Base-by-base conservation (phyloP, 108 stramenopile genomes). In the Stephanodiscus minutulus region DNA sequence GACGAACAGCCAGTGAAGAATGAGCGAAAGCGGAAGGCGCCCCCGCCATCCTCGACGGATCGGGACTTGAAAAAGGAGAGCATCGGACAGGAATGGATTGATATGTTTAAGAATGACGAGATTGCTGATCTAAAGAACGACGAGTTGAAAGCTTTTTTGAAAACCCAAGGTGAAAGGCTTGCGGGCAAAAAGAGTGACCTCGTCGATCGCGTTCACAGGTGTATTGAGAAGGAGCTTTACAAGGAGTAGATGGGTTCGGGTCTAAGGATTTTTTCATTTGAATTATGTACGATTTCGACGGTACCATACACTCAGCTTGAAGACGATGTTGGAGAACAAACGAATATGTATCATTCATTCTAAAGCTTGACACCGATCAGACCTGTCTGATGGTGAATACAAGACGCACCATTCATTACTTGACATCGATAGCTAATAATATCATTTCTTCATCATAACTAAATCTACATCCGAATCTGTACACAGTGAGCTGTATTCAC, bases 121-220 rank as follows among this genome's bases (percentile, higher is more conserved):
- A 43, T 88, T 29, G 67, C 47, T 1, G 66, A 68, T 20, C 75
- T 77, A 48, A 88, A 77, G 49, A 60, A 67, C 2, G 61, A 79
- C 15, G 70, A 85, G 33, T 65, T 91, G 68, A 87, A 91, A 48
- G 57, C 70, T 13, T 88, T 85, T 57, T 78, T 91, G 20, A 76
- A 85, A n/a, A 88, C 88, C 0, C 65, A 74, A 20, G 89, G 87
- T 11, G 74, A 82, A 68, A 77, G 76, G 53, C 50, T 86, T 39
- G 66, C 72, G 11, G 89, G 89, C 15, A 90, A 76, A 55, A 91
- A 91, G 46, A 24, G 24, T 24, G 84, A 88, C 24, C 82, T 91
- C 15, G 61, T 89, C 15, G 72, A 79, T 24, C 76, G 88, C 3
- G 74, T 87, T 33, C 66, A 78, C 52, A 73, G 72, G 50, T 17